Base-by-base conservation (phyloP, 805 yeast species). In the Starmerella bacillaris region DNA sequence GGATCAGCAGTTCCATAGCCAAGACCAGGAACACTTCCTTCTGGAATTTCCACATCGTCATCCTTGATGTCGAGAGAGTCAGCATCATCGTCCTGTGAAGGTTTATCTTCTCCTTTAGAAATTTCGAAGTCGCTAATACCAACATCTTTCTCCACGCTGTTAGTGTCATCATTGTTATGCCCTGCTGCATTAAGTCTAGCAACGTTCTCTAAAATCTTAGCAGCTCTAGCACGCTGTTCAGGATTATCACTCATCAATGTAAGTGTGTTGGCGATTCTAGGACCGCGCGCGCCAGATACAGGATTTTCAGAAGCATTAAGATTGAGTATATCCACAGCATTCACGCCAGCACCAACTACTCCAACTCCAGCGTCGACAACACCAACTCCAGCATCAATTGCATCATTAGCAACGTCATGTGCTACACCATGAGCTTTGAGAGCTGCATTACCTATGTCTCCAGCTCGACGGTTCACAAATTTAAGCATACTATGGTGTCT, bases 1-100 rank as follows among this genome's bases (percentile, higher is more conserved):
- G 50, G 48, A 22, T 46, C 48, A 6, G 32, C 33, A 33, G 40
- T 41, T 24, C 50, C 50, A 8, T 42, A 21, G 2, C 42, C 44
- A 18, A 48, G 38, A 4, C 51, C 51, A 7, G 51, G 51, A 2
- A 42, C 47, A 18, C 45, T 44, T 14, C 42, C 45, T n/a, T 28
- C 37, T 4, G 47, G 48, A 24, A 43, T 37, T 27, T 35, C 35
- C 11, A 43, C 22, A 9, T 29, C 37, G 9, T 37, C 41, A 5
- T 36, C 40, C 2, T 27, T 21, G 17, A 19, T 31, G 12, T 17
- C 34, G 5, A 18, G 30, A 11, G 26, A 22, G 26, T 22, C 26
- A 11, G 9, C n/a, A 22, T n/a, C 26, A 9, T 22, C n/a, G 26
- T 22, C 26, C 26, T 22, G 9, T 11, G 12, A 9, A 9, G 9